These are phyloP conservation scores for Olyra latifolia DNA, from an alignment of 176 grass and related monocot genomes.

Conservation along the genomic window DNA sequence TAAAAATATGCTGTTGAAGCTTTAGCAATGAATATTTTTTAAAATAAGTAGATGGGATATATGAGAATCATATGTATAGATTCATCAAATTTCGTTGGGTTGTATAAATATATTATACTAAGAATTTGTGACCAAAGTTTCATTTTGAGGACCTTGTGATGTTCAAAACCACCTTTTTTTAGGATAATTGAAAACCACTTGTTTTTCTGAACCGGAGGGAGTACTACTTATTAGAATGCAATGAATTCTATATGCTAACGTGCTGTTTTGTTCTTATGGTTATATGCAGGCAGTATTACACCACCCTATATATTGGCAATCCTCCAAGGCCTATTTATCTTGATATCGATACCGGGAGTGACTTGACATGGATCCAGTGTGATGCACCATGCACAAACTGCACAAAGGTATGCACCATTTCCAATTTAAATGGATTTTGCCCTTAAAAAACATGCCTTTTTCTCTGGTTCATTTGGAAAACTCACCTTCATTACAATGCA, in stretches of 20 bases:
- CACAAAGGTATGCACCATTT: slow-evolving; percentile 55
- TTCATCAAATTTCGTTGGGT: no score
- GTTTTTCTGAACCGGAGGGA: no score
- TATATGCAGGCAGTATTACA: slow-evolving; percentile 83
- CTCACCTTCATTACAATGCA: neutral
- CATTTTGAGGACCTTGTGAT: no score
- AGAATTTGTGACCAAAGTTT: no score
- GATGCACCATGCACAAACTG: slow-evolving; percentile 79
- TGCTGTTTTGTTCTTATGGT: neutral
- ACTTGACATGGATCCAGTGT: slow-evolving; percentile 84
- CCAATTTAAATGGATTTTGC: neutral
- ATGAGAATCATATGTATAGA: no score
- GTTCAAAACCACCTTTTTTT: no score
- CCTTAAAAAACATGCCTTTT: neutral
- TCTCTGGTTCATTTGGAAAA: slow-evolving; percentile 8
- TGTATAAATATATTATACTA: no score
- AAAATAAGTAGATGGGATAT: no score
- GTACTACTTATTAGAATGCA: neutral
- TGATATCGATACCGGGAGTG: slow-evolving; percentile 84
- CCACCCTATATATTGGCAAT: slow-evolving; percentile 70
- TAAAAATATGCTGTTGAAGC: no score
- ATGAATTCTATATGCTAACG: slow-evolving; percentile 11
- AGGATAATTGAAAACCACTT: no score
- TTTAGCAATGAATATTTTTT: no score
- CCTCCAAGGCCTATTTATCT: slow-evolving; percentile 78